phyloP scores from a whole-genome alignment of 768 basidiomycete genomes.

The Candolleomyces aberdarensis region DNA sequence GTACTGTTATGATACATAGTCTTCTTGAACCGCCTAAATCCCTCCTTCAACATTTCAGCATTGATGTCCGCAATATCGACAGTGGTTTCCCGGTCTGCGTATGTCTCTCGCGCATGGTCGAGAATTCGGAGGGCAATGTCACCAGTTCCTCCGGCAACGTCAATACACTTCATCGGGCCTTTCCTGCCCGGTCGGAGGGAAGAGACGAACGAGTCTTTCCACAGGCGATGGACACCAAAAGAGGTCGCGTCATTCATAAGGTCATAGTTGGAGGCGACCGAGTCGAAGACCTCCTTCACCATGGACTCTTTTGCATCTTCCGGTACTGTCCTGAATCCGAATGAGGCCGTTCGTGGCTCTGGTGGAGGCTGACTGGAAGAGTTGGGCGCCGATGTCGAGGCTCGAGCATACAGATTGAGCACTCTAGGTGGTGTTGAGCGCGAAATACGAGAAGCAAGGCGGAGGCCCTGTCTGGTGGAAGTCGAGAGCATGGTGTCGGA shows the following conservation, averaged over 20 bases:
- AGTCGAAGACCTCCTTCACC: constrained; percentile 92
- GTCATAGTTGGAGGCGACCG: constrained; percentile 94
- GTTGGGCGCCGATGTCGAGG: constrained; percentile 10
- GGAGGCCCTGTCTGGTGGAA: constrained; percentile 22
- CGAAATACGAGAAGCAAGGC: constrained; percentile 14
- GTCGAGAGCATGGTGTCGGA: constrained; percentile 6
- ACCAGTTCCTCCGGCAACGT: constrained; percentile 96
- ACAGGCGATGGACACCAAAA: constrained; percentile 90
- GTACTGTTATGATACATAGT: constrained; percentile 98
- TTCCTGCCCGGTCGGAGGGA: constrained; percentile 72
- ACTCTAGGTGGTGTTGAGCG: constrained; percentile 9
- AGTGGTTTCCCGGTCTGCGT: constrained; percentile 84
- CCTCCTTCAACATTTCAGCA: constrained; percentile 91
- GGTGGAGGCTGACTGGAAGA: constrained; percentile 2
- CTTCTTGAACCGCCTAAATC: constrained; percentile 85
- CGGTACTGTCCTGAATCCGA: constrained; percentile 89
- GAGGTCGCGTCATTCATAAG: constrained; percentile 99
- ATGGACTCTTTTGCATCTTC: constrained; percentile 85
- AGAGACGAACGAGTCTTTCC: constrained; percentile 91
- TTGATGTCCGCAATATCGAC: constrained; percentile 96
- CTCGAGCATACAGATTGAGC: constrained; percentile 22
- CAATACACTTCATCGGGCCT: constrained; percentile 78
- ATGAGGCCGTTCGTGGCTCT: constrained; percentile 57
- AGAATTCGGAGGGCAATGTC: constrained; percentile 95
- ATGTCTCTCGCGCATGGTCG: constrained; percentile 84